Evolutionary conservation across 106 monocot genomes (phyloP).

Genomic region (Dioscorea alata): DNA sequence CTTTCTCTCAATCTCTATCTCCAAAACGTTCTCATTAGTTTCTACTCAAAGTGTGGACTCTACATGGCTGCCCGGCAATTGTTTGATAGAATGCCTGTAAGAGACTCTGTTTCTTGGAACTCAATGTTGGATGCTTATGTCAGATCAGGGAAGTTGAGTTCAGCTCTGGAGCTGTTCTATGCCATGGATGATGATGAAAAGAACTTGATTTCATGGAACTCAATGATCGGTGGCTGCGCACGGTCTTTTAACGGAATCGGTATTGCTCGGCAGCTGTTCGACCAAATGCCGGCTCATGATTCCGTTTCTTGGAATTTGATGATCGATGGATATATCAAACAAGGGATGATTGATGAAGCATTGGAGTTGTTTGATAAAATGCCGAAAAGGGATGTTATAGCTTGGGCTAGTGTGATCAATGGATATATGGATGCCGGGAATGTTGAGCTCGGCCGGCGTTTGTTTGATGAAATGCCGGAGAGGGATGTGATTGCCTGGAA

Average conservation of each 20-base stretch:
- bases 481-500: constrained; percentile 50
- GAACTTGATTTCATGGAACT: constrained; percentile 55
- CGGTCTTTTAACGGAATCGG: constrained; percentile 3
- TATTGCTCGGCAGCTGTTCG: constrained; percentile 29
- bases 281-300: constrained; percentile 28
- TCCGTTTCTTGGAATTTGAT: constrained; percentile 50
- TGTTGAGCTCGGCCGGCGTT: constrained; percentile 5
- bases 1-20: constrained; percentile 26
- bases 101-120: constrained; percentile 49
- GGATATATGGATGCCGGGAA: constrained; percentile 40
- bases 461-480: constrained; percentile 40
- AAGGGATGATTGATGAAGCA: constrained; percentile 24
- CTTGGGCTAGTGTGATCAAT: constrained; percentile 33
- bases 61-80: constrained; percentile 20
- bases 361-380: constrained; percentile 28
- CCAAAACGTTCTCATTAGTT: constrained; percentile 27
- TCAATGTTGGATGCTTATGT: constrained; percentile 52
- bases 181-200: constrained; percentile 17
- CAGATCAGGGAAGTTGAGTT: constrained; percentile 22
- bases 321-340: constrained; percentile 40
- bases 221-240: constrained; percentile 44
- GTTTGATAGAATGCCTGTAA: constrained; percentile 35
- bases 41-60: constrained; percentile 29
- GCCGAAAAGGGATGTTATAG: constrained; percentile 38
- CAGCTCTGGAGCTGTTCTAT: constrained; percentile 33